These are phyloP conservation scores for Trametes maxima DNA, from an alignment of 768 basidiomycete genomes.

Conservation along the genomic window DNA sequence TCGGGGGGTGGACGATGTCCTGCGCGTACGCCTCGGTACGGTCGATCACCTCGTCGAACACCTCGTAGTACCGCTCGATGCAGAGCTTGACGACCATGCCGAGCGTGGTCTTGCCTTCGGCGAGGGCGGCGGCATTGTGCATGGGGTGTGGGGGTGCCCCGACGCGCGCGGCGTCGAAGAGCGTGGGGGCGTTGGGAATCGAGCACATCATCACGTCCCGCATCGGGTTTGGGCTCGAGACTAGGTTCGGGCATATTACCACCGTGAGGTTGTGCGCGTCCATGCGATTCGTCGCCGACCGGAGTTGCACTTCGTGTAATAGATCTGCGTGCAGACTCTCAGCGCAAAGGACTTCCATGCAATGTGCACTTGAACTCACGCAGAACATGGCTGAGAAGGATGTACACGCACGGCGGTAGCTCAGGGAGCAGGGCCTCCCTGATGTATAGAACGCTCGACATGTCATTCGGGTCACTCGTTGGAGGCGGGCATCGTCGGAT, in stretches of 20 bases:
- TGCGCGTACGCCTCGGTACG: slow-evolving; percentile 54
- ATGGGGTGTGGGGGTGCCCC: slow-evolving; percentile 18
- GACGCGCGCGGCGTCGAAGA: slow-evolving; percentile 35
- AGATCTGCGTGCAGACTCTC: slow-evolving; percentile 51
- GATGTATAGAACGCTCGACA: slow-evolving; percentile 63
- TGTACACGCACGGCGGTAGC: slow-evolving; percentile 70
- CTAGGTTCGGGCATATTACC: slow-evolving; percentile 79
- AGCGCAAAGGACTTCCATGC: neutral
- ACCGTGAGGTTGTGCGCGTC: slow-evolving; percentile 81
- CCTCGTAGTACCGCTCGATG: slow-evolving; percentile 81
- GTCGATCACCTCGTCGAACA: slow-evolving; percentile 83
- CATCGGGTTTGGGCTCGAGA: slow-evolving; percentile 66
- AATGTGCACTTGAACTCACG: slow-evolving; percentile 14
- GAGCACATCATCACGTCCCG: slow-evolving; percentile 76
- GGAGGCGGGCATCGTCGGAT: slow-evolving; percentile 70
- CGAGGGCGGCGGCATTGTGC: slow-evolving; percentile 31
- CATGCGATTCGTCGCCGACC: slow-evolving; percentile 72
- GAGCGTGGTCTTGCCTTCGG: slow-evolving; percentile 61
- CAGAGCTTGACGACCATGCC: slow-evolving; percentile 75
- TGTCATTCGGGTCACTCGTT: slow-evolving; percentile 53
- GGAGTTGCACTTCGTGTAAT: slow-evolving; percentile 76
- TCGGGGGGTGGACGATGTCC: slow-evolving; percentile 7
- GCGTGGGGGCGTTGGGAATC: slow-evolving; percentile 52
- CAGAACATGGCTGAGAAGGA: slow-evolving; percentile 65
- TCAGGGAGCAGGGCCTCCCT: slow-evolving; percentile 68